Evolutionary conservation across 1,284 basidiomycete species (phyloP).

Genomic region (Apiotrichum brassicae): DNA sequence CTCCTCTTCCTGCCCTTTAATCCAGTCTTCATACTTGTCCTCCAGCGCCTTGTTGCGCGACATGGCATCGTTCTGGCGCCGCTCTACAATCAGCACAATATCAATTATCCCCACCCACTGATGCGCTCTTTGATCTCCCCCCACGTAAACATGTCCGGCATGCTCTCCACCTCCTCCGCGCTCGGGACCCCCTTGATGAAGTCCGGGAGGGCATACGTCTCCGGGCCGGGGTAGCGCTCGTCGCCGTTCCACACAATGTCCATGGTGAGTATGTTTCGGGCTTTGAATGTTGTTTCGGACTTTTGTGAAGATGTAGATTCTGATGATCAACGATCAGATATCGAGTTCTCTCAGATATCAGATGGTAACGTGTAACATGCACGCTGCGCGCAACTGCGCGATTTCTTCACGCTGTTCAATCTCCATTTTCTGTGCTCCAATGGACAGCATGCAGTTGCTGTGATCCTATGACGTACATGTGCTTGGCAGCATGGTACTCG

Average conservation of each 20-base stretch:
- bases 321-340: too few species aligned
- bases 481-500: too few species aligned
- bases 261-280: background rate
- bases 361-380: too few species aligned
- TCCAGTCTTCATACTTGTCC: slow-evolving; percentile 39
- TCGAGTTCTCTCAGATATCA: too few species aligned
- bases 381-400: too few species aligned
- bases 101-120: slow-evolving; percentile 16
- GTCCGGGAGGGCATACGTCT: slow-evolving; percentile 25
- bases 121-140: slow-evolving; percentile 42
- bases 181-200: slow-evolving; percentile 36
- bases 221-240: slow-evolving; percentile 32
- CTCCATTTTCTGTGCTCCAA: too few species aligned
- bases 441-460: too few species aligned
- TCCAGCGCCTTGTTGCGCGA: slow-evolving; percentile 41
- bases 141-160: slow-evolving; percentile 43
- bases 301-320: too few species aligned
- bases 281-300: too few species aligned
- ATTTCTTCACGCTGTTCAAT: too few species aligned
- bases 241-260: slow-evolving; percentile 16
- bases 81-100: too few species aligned
- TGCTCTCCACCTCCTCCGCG: slow-evolving; percentile 38
- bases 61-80: slow-evolving; percentile 16
- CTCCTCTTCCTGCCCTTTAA: slow-evolving; percentile 24
- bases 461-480: too few species aligned